Conservation (phyloP, 805 yeast genomes). For the Maudiozyma turicensis region DNA sequence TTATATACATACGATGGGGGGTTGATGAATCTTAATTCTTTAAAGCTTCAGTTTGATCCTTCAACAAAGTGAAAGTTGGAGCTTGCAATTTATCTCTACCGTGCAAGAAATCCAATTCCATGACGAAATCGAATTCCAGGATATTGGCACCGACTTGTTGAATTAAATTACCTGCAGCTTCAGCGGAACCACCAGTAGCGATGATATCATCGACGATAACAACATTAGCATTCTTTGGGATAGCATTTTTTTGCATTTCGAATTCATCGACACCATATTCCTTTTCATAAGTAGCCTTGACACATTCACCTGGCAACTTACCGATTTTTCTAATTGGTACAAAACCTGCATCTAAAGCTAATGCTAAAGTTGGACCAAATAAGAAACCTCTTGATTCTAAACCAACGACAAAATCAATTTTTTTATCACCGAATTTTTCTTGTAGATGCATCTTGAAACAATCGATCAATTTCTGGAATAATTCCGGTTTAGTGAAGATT, state of each 20-base stretch:
- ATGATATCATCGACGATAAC: conserved; percentile 90
- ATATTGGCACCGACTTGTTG: conserved; percentile 57
- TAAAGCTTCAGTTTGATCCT: conserved; percentile 60
- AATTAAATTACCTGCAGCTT: conserved; percentile 84
- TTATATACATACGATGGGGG: background rate
- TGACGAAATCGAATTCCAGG: conserved; percentile 73
- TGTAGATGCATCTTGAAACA: conserved; percentile 74
- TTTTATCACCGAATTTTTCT: conserved; percentile 40
- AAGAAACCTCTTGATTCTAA: conserved; percentile 94
- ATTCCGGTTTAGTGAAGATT: conserved; percentile 70
- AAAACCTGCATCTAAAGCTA: conserved; percentile 81
- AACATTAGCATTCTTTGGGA: conserved; percentile 72
- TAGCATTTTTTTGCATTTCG: conserved; percentile 77
- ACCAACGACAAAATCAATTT: conserved; percentile 85
- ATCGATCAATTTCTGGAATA: conserved; percentile 70
- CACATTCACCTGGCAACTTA: conserved; percentile 82
- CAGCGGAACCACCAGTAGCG: conserved; percentile 97
- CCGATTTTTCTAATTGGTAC: conserved; percentile 95
- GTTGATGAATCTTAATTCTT: conserved; percentile 11
- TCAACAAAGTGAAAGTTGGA: conserved; percentile 81
- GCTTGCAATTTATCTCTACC: conserved; percentile 84
- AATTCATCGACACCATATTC: conserved; percentile 90
- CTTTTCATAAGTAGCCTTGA: conserved; percentile 64
- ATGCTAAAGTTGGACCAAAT: conserved; percentile 92
- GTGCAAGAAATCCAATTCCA: conserved; percentile 91